phyloP scores from a whole-genome alignment of 2,329 filamentous ascomycete genomes.

The Apiospora kogelbergensis region DNA sequence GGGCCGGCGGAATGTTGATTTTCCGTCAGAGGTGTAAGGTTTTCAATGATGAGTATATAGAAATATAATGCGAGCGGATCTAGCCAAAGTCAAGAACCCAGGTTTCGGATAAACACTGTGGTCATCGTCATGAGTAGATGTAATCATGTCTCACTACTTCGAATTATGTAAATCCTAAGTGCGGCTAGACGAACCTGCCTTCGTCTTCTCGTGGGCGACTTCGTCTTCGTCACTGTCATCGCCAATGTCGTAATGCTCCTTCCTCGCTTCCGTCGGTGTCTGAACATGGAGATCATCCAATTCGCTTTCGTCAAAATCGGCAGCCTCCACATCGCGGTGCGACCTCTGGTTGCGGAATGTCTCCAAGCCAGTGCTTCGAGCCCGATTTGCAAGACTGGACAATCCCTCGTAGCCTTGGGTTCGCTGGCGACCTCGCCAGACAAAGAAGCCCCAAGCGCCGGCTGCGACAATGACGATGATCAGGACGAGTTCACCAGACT shows the following conservation, averaged over 20 bases:
- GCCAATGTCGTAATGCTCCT: conserved; percentile 61
- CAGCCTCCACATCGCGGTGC: conserved; percentile 58
- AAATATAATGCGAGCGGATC: not conserved
- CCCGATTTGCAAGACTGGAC: conserved; percentile 36
- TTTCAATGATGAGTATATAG: not conserved
- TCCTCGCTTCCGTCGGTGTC: conserved; percentile 42
- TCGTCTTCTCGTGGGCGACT: conserved; percentile 21
- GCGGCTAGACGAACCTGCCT: conserved; percentile 11
- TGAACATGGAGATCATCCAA: conserved; percentile 59
- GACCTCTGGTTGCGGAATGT: conserved; percentile 46
- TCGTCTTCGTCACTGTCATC: conserved; percentile 54
- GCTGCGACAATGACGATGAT: conserved; percentile 78
- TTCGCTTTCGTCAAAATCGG: conserved; percentile 66
- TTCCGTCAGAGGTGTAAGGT: not conserved
- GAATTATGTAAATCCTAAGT: not conserved
- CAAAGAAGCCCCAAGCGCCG: conserved; percentile 69
- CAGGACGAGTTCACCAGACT: conserved; percentile 82
- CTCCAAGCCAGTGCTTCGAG: conserved; percentile 40
- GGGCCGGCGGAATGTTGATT: too few species aligned
- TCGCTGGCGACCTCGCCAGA: conserved; percentile 63
- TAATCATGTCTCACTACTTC: not conserved
- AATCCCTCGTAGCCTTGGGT: conserved; percentile 56
- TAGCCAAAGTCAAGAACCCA: not conserved
- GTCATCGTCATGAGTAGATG: not conserved
- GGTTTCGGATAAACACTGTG: not conserved